Evolutionary conservation across 2,329 filamentous ascomycete genomes (phyloP).

Genomic region (Rhytidhysteron rufulum): DNA sequence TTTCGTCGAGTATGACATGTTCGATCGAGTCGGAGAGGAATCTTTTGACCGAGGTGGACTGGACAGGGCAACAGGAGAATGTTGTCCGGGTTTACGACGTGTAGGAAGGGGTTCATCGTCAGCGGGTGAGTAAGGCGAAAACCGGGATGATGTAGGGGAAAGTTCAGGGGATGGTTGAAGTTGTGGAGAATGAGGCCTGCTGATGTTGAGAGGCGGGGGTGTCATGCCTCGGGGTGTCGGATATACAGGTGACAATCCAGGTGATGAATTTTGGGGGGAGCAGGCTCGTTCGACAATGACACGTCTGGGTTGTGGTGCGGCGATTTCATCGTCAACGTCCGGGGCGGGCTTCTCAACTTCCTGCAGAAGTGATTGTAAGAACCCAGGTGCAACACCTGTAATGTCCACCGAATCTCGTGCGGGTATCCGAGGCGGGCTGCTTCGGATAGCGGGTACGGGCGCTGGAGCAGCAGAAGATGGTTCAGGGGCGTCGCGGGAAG

Average conservation of each 20-base stretch:
- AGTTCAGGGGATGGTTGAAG: constrained; percentile 46
- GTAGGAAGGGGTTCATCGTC: constrained; percentile 35
- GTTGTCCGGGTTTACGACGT: constrained; percentile 24
- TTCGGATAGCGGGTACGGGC: constrained; percentile 22
- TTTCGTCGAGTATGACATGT: constrained; percentile 77
- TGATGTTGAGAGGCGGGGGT: constrained; percentile 61
- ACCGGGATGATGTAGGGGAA: constrained; percentile 66
- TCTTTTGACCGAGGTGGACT: constrained; percentile 54
- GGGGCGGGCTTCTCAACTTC: constrained; percentile 65
- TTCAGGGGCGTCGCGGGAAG: constrained; percentile 22
- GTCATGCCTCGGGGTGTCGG: constrained; percentile 67
- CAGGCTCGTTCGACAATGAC: constrained; percentile 37
- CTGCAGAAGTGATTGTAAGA: constrained; percentile 80
- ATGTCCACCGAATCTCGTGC: constrained; percentile 25
- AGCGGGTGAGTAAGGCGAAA: constrained; percentile 60
- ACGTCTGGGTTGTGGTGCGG: constrained; percentile 36
- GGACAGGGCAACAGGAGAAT: constrained; percentile 27
- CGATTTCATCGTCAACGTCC: constrained; percentile 33
- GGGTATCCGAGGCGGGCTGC: constrained; percentile 25
- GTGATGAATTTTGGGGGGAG: constrained; percentile 56
- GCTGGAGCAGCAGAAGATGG: constrained; percentile 16
- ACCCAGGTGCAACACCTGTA: constrained; percentile 59
- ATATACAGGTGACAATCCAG: constrained; percentile 63
- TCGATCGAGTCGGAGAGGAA: constrained; percentile 62
- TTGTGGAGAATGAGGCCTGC: constrained; percentile 60